These are phyloP conservation scores for Brettanomyces sp. DNA, from an alignment of 805 yeast genomes.

Conservation along the genomic window DNA sequence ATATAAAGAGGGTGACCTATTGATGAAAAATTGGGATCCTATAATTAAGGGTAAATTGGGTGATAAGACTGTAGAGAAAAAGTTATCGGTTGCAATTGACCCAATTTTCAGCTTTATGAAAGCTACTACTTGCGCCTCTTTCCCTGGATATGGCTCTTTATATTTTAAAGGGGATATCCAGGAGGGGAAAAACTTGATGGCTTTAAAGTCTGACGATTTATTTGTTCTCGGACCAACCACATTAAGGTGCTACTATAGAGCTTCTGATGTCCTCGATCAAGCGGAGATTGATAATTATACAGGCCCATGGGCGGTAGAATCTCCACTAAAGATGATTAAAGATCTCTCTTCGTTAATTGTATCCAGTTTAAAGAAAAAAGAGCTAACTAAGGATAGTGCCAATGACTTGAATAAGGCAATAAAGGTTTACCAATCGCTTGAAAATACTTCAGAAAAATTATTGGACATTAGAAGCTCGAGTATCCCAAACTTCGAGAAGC, in stretches of 20 bases:
- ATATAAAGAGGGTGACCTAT: slow-evolving; percentile 56
- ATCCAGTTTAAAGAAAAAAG: slow-evolving; percentile 47
- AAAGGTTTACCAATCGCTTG: slow-evolving; percentile 53
- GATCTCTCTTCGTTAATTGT: slow-evolving; percentile 31
- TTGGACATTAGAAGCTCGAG: slow-evolving; percentile 38
- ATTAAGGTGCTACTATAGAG: slow-evolving; percentile 71
- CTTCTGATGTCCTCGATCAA: slow-evolving; percentile 44
- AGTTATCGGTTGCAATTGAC: slow-evolving; percentile 51
- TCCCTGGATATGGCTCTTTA: slow-evolving; percentile 72
- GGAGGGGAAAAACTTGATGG: slow-evolving; percentile 15
- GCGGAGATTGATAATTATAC: slow-evolving; percentile 38
- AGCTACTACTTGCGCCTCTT: slow-evolving; percentile 33
- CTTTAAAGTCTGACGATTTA: slow-evolving; percentile 64
- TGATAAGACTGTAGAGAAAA: slow-evolving; percentile 37
- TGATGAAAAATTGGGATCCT: slow-evolving; percentile 92
- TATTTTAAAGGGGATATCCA: slow-evolving; percentile 69
- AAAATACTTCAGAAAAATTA: slow-evolving; percentile 45
- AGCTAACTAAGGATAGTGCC: slow-evolving; percentile 22
- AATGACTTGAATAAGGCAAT: slow-evolving; percentile 27
- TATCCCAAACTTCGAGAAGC: slow-evolving; percentile 52
- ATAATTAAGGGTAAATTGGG: slow-evolving; percentile 47
- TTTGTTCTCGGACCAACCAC: slow-evolving; percentile 90
- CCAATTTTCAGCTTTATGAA: slow-evolving; percentile 52
- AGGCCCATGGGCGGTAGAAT: slow-evolving; percentile 69
- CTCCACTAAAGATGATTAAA: slow-evolving; percentile 54